Conservation (phyloP, 139 green algal genomes). For the Zygnema cylindricum region DNA sequence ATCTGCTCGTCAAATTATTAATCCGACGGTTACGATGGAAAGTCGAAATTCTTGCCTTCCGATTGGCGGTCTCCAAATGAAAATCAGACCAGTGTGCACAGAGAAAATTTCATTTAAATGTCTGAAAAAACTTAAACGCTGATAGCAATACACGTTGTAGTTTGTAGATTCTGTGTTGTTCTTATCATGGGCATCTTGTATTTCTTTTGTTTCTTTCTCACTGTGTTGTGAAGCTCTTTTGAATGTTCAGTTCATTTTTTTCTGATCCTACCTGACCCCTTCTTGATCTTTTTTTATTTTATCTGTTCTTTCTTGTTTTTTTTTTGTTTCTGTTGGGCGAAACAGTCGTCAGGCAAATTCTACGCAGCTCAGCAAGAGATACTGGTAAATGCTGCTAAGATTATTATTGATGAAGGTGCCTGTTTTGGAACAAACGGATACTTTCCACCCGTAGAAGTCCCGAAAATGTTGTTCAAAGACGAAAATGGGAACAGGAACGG, state of each 20-base stretch:
- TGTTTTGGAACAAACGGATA: background rate
- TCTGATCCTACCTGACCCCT: background rate
- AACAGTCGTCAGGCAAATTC: slow-evolving; percentile 4
- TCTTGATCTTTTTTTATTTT: background rate
- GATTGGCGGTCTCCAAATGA: too few relatives aligned
- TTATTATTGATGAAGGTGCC: slow-evolving; percentile 3
- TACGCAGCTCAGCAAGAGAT: slow-evolving; percentile 30
- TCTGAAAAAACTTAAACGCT: background rate
- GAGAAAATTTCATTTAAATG: background rate
- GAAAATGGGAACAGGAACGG: too few relatives aligned
- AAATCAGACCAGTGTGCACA: too few relatives aligned
- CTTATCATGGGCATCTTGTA: background rate
- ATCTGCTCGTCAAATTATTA: too few relatives aligned
- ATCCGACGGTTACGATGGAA: background rate
- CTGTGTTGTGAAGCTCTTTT: background rate
- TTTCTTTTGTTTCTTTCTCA: background rate
- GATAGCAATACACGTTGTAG: background rate
- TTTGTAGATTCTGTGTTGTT: background rate
- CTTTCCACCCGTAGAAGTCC: background rate
- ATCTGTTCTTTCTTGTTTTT: slow-evolving; percentile 15
- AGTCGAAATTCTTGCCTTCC: too few relatives aligned
- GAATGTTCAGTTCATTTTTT: background rate
- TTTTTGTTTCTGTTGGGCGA: background rate
- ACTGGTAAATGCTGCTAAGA: background rate
- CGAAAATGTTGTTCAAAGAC: too few relatives aligned